Percentiles rank a stretch among this genome's conserved stretches.
Conservation (phyloP, 1,139 yeast genomes). For the Geotrichum europaeum region DNA sequence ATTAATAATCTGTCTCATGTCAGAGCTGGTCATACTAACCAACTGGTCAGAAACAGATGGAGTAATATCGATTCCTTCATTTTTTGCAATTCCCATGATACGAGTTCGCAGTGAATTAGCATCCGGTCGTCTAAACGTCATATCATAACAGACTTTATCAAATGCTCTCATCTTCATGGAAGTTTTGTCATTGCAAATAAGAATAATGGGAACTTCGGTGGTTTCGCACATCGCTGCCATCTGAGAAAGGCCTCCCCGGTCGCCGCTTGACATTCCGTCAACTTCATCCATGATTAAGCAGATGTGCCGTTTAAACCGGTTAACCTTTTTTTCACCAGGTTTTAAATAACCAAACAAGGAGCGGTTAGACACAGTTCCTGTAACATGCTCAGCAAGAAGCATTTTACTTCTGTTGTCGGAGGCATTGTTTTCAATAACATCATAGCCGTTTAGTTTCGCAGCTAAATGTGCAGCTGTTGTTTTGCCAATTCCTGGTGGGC, state of each 20-base stretch:
- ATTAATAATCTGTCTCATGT: constrained; percentile 89
- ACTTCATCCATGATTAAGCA: constrained; percentile 96
- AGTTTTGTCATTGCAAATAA: constrained; percentile 87
- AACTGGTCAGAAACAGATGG: constrained; percentile 77
- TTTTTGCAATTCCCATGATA: constrained; percentile 79
- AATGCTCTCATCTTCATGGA: constrained; percentile 94
- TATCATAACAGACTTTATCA: constrained; percentile 75
- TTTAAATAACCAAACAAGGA: constrained; percentile 77
- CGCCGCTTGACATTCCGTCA: constrained; percentile 98
- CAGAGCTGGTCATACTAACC: constrained; percentile 79
- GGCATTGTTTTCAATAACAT: constrained; percentile 80
- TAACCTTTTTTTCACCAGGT: constrained; percentile 26
- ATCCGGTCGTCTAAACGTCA: constrained; percentile 84
- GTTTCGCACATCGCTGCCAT: constrained; percentile 79
- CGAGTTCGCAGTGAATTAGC: constrained; percentile 76
- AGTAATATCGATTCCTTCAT: constrained; percentile 76
- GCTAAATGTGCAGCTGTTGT: constrained; percentile 83
- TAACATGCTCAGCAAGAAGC: constrained; percentile 59
- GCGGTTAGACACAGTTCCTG: constrained; percentile 69
- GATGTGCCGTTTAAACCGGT: constrained; percentile 44
- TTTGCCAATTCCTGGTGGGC: constrained; percentile 94
- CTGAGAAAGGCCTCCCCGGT: constrained; percentile 96
- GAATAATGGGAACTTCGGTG: constrained; percentile 82
- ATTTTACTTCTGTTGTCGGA: constrained; percentile 82
- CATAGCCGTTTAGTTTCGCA: constrained; percentile 77